Evolutionary conservation across 1,139 yeast species (phyloP), one percentile per base, ranked within the genome.

Genomic region (Yamadazyma kanchanaburiensis): DNA sequence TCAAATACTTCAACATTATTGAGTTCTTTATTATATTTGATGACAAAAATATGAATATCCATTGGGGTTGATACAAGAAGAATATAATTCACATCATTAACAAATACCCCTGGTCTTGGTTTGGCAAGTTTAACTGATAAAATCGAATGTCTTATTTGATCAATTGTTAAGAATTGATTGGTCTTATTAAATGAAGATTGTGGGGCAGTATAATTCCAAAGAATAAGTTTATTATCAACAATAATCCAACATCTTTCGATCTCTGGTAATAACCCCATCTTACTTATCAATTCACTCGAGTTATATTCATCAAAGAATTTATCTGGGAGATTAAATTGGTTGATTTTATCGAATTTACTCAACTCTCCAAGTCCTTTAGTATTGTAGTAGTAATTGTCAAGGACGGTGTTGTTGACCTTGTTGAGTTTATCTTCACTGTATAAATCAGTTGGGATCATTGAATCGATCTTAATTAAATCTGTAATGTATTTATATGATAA

Each of bases 241-340:
- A 86, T 78, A 27, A 89, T 74, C 97, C 97, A 91, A 6, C 91
- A 80, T 38, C 96, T 74, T 39, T 80, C 77, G 24, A 91, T 74
- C 36, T 83, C 89, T 0, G 91, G 77, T 44, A 91, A 81, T 28
- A 89, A 60, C 6, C 98, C 98, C 77, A 86, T 80, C 39, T 80
- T 80, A 19, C 89, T 77, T 27, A 67, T 71, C 35, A 78, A 72
- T 47, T 81, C 80, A 10, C 88, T 74, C 30, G 77, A 72, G 45
- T 76, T 79, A 50, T 82, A 77, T 45, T 85, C 89, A 39, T 81
- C 86, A 43, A 85, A 76, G 41, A 88, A 79, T 39, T 75, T 78
- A 52, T 88, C 96, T 1, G 97, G 97, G 31, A 89, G 76, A 48
- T 75, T 77, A 37, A 80, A 68, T 34, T 80, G 79, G 26, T 74